A percentile compares a stretch with the other conserved stretches of the same genome.
Conservation (phyloP, 139 green algal genomes). For the Parachlorella kessleri region DNA sequence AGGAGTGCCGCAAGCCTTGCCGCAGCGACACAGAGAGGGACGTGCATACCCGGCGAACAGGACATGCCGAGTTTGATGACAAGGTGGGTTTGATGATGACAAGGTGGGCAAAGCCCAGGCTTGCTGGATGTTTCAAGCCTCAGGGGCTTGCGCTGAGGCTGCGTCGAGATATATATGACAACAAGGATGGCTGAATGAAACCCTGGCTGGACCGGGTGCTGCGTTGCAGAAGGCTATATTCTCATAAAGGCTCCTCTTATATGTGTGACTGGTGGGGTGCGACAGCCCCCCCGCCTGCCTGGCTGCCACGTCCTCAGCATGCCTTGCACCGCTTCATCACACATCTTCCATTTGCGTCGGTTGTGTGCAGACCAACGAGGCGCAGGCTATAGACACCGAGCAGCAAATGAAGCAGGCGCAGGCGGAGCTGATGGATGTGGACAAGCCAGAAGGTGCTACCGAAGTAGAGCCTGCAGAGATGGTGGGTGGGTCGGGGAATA, state of each 20-base stretch:
- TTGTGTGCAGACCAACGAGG: conserved; percentile 49
- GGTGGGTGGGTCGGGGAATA: no score
- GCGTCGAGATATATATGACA: no score
- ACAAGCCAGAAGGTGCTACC: conserved; percentile 18
- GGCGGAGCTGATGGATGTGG: conserved; percentile 42
- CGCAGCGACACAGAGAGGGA: conserved; percentile 72
- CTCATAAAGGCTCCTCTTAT: no score
- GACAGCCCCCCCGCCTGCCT: no score
- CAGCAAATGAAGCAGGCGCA: conserved; percentile 66
- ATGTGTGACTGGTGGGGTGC: no score
- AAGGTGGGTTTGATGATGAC: conserved; percentile 51
- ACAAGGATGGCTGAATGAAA: no score
- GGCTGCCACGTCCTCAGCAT: not conserved
- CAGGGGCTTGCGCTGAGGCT: no score
- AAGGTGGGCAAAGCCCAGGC: no score
- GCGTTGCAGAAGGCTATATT: no score
- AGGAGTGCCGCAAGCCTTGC: conserved; percentile 83
- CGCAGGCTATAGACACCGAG: conserved; percentile 70
- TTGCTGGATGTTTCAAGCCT: no score
- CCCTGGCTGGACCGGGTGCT: no score
- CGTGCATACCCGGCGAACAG: conserved; percentile 81
- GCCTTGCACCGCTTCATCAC: not conserved
- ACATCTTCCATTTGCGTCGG: not conserved
- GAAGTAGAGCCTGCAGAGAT: conserved; percentile 14
- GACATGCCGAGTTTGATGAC: conserved; percentile 76